Evolutionary conservation across 2,329 filamentous ascomycete species (phyloP), one percentile per base, ranked within the genome.

Genomic region (Paecilomyces dactylethromorphus): DNA sequence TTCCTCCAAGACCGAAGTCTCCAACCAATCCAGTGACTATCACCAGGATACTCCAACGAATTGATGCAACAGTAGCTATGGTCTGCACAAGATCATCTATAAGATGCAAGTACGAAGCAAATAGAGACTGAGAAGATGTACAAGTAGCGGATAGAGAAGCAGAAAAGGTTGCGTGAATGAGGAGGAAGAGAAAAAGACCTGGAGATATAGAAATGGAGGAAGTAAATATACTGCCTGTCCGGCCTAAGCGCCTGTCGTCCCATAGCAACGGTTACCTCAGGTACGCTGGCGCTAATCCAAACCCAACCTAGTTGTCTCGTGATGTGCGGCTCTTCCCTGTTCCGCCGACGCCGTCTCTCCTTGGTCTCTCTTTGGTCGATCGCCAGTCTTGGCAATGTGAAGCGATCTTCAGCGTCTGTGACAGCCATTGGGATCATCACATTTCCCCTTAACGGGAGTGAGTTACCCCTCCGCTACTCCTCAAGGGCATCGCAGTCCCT

Each of bases 331-430:
- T 62, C 70, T 52, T 52, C 50, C 22, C 22, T 21, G 1, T 24
- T 21, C 50, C n/a, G n/a, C 49, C 11, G 4, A 10, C 50, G 50
- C 50, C 50, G 21, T 70, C 65, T 26, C 5, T 26, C n/a, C n/a
- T n/a, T n/a, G n/a, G n/a, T 81, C 78, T 63, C 76, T 82, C 67
- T 84, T 82, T 67, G 81, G 80, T 58, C 75, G 15, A 45, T 45
- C 39, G n/a, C 32, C 32, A n/a, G 39, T 45, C 39, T 45, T 45
- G 39, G 39, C 39, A 45, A 18, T n/a, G n/a, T 18, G 26, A 10
- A 18, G 39, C 15, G n/a, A 45, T 18, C n/a, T 45, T 11, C 10
- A 15, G 32, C 7, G 32, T 33, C 32, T 12, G 6, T 15, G 6
- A 33, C 32, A 15, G 32, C 32, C 39, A 45, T 21, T 75, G 60